A percentile compares a stretch with the other conserved stretches of the same genome.
Evolutionary conservation across 495 filamentous ascomycete genomes (phyloP).

Genomic region (Rhizodiscina lignyota): DNA sequence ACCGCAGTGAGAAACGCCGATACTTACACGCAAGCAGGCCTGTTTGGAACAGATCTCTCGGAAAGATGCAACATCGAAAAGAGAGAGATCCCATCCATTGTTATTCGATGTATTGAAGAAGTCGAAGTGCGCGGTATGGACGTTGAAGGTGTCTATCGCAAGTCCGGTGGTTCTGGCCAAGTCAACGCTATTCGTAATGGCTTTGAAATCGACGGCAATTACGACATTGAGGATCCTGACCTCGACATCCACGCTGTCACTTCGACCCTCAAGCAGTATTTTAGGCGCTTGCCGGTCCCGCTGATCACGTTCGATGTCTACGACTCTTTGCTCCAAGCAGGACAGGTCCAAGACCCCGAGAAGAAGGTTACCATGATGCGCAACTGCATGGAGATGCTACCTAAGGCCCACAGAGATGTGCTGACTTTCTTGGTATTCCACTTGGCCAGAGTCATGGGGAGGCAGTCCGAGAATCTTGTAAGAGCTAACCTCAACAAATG

Average conservation of each 20-base stretch:
- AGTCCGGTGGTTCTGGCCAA: conserved; percentile 78
- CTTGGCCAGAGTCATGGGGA: conserved; percentile 68
- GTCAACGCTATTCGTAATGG: conserved; percentile 77
- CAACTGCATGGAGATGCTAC: conserved; percentile 56
- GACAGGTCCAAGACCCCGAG: conserved; percentile 37
- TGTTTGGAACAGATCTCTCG: conserved; percentile 85
- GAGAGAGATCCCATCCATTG: conserved; percentile 73
- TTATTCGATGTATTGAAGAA: conserved; percentile 92
- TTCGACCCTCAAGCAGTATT: conserved; percentile 91
- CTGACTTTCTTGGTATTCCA: conserved; percentile 93
- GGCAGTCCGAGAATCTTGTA: conserved; percentile 65
- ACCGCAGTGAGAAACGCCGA: too few species aligned
- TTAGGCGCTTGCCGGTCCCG: conserved; percentile 82
- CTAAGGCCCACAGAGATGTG: conserved; percentile 66
- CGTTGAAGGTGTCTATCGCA: conserved; percentile 94
- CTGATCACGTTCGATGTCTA: conserved; percentile 89
- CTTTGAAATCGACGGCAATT: conserved; percentile 71
- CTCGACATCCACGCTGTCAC: conserved; percentile 96
- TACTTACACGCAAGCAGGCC: too few species aligned
- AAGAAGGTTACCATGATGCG: conserved; percentile 53
- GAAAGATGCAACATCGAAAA: conserved; percentile 79
- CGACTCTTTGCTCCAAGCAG: conserved; percentile 69
- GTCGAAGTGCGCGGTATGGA: conserved; percentile 95
- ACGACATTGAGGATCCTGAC: conserved; percentile 81
- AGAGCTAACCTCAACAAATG: conserved; percentile 8